Evolutionary conservation across 2,329 filamentous ascomycete species (phyloP).

Genomic region (Talaromyces sp.): DNA sequence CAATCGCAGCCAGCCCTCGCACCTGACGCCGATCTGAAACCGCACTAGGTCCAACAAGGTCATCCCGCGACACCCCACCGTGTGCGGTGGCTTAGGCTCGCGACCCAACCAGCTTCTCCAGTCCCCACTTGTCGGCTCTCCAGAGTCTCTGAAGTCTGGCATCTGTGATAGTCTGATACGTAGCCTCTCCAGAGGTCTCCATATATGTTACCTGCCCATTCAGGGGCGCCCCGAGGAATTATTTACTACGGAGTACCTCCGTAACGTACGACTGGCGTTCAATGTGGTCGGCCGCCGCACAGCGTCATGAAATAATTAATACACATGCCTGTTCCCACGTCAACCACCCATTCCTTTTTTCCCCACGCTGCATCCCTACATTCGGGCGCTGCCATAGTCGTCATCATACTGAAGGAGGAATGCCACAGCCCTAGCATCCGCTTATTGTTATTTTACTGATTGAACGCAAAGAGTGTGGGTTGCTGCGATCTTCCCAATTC

Average conservation of each 20-base stretch:
- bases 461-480: neutral
- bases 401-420: neutral
- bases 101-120: neutral
- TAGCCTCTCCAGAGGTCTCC: too few relatives aligned
- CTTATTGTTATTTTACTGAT: neutral
- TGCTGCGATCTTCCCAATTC: neutral
- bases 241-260: neutral
- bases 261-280: too few relatives aligned
- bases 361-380: neutral
- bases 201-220: neutral
- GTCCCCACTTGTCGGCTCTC: too few relatives aligned
- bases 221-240: neutral
- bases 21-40: constrained; percentile 12
- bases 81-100: neutral
- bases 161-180: neutral
- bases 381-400: neutral
- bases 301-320: neutral
- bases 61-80: constrained; percentile 5
- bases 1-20: neutral
- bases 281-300: neutral
- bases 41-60: constrained; percentile 1
- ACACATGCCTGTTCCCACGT: neutral
- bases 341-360: neutral
- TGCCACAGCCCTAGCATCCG: neutral
- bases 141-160: too few relatives aligned